These are phyloP conservation scores for Lipomyces spencermartinsiae DNA, from an alignment of 805 yeast species.

Conservation along the genomic window DNA sequence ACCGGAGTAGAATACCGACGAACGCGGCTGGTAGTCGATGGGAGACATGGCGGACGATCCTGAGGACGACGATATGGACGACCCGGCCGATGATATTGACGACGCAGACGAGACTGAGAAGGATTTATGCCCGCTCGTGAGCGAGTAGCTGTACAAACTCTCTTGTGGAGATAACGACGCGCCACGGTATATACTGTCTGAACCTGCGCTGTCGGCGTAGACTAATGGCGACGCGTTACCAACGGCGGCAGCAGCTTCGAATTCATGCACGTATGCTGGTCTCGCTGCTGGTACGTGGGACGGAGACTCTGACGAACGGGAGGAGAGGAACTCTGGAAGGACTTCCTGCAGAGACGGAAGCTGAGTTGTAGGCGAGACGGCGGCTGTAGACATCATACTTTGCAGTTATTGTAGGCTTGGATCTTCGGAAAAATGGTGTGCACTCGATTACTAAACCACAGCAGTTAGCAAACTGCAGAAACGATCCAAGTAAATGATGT, in stretches of 20 bases:
- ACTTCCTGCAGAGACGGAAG: conserved; percentile 35
- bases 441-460: background rate
- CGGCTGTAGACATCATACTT: background rate
- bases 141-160: conserved; percentile 9
- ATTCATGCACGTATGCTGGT: conserved; percentile 6
- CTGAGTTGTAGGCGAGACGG: conserved; percentile 26
- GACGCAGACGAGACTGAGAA: conserved; percentile 27
- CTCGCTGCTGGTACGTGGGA: conserved; percentile 1
- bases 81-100: conserved; percentile 17
- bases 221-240: background rate
- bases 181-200: conserved; percentile 1
- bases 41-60: conserved; percentile 24
- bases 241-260: conserved; percentile 8
- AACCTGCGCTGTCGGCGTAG: conserved; percentile 6
- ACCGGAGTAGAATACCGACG: conserved; percentile 3
- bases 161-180: conserved; percentile 4
- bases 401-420: background rate
- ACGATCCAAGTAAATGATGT: no score
- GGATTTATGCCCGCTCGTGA: conserved; percentile 12
- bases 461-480: background rate
- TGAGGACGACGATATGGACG: conserved; percentile 14
- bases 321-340: conserved; percentile 32
- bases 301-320: conserved; percentile 7
- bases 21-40: conserved; percentile 24
- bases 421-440: background rate